Evolutionary conservation across 768 basidiomycete genomes (phyloP).

Genomic region (Tulasnella sp.): DNA sequence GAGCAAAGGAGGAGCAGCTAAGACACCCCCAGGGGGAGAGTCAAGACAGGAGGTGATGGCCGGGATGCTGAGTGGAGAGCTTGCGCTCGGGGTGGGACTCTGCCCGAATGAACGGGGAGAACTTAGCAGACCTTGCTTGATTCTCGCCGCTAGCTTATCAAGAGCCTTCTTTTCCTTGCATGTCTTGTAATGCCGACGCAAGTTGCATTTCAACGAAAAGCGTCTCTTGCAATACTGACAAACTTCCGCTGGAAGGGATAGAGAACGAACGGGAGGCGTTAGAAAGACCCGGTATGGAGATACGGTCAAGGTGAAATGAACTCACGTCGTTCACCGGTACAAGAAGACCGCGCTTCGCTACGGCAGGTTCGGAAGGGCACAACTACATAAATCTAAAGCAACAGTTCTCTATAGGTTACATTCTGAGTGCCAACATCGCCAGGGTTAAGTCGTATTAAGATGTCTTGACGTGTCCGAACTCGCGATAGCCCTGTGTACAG

Average conservation of each 20-base stretch:
- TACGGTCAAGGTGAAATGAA: neutral
- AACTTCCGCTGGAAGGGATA: neutral
- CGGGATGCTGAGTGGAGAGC: no score
- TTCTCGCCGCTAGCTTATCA: neutral
- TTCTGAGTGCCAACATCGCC: slow-evolving; percentile 8
- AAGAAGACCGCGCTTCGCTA: no score
- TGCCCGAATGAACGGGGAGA: no score
- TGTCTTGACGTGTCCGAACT: slow-evolving; percentile 27
- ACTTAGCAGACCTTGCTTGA: no score
- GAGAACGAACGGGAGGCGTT: neutral
- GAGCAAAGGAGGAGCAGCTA: no score
- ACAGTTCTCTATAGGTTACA: slow-evolving; percentile 19
- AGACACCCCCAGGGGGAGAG: no score
- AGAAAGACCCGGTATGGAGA: neutral
- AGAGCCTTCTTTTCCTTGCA: slow-evolving; percentile 5
- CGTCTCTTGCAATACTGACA: neutral
- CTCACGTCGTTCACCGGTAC: slow-evolving; percentile 2
- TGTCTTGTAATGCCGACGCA: neutral
- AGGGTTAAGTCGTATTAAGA: neutral
- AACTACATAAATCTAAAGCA: neutral
- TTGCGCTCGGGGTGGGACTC: no score
- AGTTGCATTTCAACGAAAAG: neutral
- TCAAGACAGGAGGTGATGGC: no score
- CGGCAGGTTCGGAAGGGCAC: neutral
- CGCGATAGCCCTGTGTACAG: slow-evolving; percentile 35